Evolutionary conservation across 108 stramenopile genomes (phyloP).

Genomic region (Chaetoceros muelleri): DNA sequence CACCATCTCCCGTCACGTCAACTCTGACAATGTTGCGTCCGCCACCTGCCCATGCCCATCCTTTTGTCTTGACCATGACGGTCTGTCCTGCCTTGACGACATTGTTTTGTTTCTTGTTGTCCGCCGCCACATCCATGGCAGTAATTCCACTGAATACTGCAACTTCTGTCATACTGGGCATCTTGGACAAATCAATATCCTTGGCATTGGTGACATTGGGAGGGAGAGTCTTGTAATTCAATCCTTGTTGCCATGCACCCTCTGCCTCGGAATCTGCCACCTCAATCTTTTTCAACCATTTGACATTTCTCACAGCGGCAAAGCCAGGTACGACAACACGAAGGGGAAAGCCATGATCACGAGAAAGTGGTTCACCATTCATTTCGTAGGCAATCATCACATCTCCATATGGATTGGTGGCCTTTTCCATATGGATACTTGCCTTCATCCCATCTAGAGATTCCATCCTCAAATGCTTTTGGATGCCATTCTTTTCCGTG

Average conservation of each 20-base stretch:
- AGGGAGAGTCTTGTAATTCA: slow-evolving; percentile 81
- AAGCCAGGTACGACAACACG: slow-evolving; percentile 94
- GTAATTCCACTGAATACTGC: slow-evolving; percentile 77
- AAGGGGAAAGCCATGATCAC: slow-evolving; percentile 95
- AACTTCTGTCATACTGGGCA: slow-evolving; percentile 65
- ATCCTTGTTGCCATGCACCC: slow-evolving; percentile 69
- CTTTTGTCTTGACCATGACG: slow-evolving; percentile 42
- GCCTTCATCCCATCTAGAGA: slow-evolving; percentile 73
- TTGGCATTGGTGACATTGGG: slow-evolving; percentile 61
- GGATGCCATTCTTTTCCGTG: slow-evolving; percentile 17
- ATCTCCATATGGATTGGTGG: slow-evolving; percentile 78
- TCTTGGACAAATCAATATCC: slow-evolving; percentile 43
- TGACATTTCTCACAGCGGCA: slow-evolving; percentile 71
- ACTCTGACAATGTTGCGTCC: slow-evolving; percentile 83
- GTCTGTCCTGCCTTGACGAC: slow-evolving; percentile 43
- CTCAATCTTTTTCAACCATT: slow-evolving; percentile 70
- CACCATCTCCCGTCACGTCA: slow-evolving; percentile 65
- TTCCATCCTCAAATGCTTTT: slow-evolving; percentile 75
- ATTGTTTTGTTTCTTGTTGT: slow-evolving; percentile 6
- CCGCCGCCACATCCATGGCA: slow-evolving; percentile 13
- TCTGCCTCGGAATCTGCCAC: slow-evolving; percentile 53
- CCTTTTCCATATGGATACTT: slow-evolving; percentile 81
- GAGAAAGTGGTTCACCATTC: slow-evolving; percentile 85
- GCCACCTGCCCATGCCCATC: slow-evolving; percentile 83
- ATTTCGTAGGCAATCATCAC: slow-evolving; percentile 93